Evolutionary conservation across 2,329 filamentous ascomycete genomes (phyloP).

Genomic region (Pestalotiopsis sp.): DNA sequence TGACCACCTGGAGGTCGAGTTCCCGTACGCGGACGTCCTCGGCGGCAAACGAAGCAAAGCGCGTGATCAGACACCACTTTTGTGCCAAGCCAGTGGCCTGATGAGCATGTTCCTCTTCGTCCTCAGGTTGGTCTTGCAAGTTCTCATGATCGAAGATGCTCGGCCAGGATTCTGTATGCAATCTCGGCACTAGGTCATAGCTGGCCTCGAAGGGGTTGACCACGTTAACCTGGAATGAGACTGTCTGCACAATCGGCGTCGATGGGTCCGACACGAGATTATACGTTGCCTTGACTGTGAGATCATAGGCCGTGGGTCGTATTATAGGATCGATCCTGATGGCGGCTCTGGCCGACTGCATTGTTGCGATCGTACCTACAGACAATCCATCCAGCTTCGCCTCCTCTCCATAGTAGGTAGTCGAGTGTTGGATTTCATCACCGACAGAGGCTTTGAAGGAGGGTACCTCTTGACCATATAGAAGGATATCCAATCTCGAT

Average conservation of each 20-base stretch:
- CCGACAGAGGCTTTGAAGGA: constrained; percentile 41
- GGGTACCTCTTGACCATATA: constrained; percentile 61
- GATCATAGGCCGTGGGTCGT: constrained; percentile 57
- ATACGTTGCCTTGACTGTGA: constrained; percentile 76
- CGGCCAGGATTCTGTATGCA: constrained; percentile 81
- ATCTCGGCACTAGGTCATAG: constrained; percentile 79
- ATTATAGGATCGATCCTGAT: constrained; percentile 52
- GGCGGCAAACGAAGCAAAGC: constrained; percentile 74
- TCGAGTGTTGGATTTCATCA: constrained; percentile 33
- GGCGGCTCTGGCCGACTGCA: constrained; percentile 41
- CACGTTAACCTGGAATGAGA: constrained; percentile 69
- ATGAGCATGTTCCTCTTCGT: constrained; percentile 26
- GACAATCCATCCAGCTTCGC: constrained; percentile 41
- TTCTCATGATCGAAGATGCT: constrained; percentile 73
- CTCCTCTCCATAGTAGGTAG: constrained; percentile 38
- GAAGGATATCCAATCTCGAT: constrained; percentile 66
- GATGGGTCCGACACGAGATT: constrained; percentile 76
- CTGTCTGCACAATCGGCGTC: constrained; percentile 76
- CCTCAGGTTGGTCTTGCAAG: constrained; percentile 36
- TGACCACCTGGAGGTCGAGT: constrained; percentile 61
- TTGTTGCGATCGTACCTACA: constrained; percentile 48
- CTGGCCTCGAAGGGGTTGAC: constrained; percentile 88
- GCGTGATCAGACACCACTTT: constrained; percentile 75
- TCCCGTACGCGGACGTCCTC: constrained; percentile 67
- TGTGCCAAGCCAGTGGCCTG: constrained; percentile 67